phyloP scores from a whole-genome alignment of 2,329 filamentous ascomycete species.

The Trichoderma sp. region DNA sequence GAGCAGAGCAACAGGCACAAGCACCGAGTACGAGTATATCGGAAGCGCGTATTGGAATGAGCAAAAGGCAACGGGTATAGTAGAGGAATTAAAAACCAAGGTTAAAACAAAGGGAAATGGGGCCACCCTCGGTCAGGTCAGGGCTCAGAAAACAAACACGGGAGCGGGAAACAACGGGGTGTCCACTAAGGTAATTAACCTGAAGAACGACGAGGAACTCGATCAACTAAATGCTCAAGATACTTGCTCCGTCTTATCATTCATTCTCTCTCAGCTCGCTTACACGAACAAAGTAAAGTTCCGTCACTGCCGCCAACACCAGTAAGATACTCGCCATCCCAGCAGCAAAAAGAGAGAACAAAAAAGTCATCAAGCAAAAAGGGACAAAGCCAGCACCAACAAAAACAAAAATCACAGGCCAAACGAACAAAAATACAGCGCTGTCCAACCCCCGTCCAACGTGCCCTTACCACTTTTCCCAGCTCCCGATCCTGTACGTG shows the following conservation, averaged over 20 bases:
- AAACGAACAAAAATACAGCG: neutral
- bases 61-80: neutral
- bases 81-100: neutral
- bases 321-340: neutral
- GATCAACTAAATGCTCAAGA: neutral
- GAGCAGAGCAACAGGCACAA: neutral
- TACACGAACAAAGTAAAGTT: neutral
- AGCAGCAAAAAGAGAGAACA: neutral
- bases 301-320: neutral
- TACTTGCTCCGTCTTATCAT: neutral
- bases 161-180: conserved; percentile 2
- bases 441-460: conserved; percentile 14
- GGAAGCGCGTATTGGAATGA: neutral
- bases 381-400: neutral
- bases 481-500: neutral
- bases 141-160: neutral
- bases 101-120: neutral
- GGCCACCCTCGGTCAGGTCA: conserved; percentile 8
- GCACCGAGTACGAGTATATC: neutral
- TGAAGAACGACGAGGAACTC: neutral
- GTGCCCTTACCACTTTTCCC: neutral
- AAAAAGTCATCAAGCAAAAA: neutral
- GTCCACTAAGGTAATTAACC: neutral
- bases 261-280: neutral
- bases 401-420: neutral